Evolutionary conservation across 345 rosid genomes (phyloP), one percentile per base, ranked within the genome.

Genomic region (Ceriops tagal): DNA sequence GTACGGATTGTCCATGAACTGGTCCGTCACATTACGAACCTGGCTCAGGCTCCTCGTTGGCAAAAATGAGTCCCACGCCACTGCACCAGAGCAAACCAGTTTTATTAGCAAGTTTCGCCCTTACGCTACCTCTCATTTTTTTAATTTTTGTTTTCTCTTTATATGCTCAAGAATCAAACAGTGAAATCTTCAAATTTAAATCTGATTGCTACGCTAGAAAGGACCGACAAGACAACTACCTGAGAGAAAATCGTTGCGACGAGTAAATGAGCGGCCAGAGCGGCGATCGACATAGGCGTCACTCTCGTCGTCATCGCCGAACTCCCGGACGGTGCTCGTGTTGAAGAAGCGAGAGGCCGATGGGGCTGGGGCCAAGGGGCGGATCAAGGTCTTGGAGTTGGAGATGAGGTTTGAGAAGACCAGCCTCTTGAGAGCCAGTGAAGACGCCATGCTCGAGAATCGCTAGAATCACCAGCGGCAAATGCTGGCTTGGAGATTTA

Each of bases 21-120:
- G 86, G 69, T 89, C 93, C 95, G 87, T 77, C 53, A 88, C 67
- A 75, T 89, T 89, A 71, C 86, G 82, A 43, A 89, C 77, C 61
- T 85, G 91, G 69, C 86, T 81, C 34, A 89, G 65, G 71, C 87
- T 88, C 68, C 91, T 81, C 1, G 86, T 80, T 5, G 93, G 82
- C 4, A 79, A 84, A 22, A 91, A 84, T 6, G 96, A 90, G 26
- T 68, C 75, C n/a, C 65, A 35, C 30, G 20, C 62, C 6, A 63
- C 84, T 81, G 64, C 28, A 22, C 22, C 19, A 46, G 3, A 13
- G 16, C 47, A 10, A 43, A 11, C 18, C 47, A 8, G 46, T 39
- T 8, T 1, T 7, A 24, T 39, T 39, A 39, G 15, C 15, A 39
- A 39, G 13, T 39, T 39, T 8, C 0, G 15, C 1, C 5, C 6